These are phyloP conservation scores for Populus pruinosa DNA, from an alignment of 345 rosid species.

Conservation along the genomic window DNA sequence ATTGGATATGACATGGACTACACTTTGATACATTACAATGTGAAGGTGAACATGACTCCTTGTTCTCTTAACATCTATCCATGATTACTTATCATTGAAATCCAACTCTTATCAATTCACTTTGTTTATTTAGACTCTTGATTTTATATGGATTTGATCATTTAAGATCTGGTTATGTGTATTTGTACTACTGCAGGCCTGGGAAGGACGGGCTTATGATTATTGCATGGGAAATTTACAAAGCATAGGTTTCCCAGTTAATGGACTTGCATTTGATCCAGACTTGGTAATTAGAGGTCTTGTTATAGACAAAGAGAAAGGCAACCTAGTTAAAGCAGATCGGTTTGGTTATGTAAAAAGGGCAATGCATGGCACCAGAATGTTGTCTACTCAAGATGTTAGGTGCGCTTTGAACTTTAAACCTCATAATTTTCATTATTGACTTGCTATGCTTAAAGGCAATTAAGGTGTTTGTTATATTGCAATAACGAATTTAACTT, in stretches of 20 bases:
- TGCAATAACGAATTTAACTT: neutral
- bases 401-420: conserved; percentile 43
- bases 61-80: neutral
- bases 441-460: neutral
- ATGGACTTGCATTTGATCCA: conserved; percentile 85
- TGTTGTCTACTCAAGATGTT: conserved; percentile 83
- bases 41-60: conserved; percentile 48
- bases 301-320: conserved; percentile 92
- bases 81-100: neutral
- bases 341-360: conserved; percentile 91
- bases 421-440: conserved; percentile 8
- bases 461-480: neutral
- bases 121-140: neutral
- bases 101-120: neutral
- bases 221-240: conserved; percentile 87
- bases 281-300: conserved; percentile 95
- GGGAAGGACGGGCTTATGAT: conserved; percentile 99
- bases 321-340: conserved; percentile 95
- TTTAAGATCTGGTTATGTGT: conserved; percentile 4
- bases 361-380: conserved; percentile 90
- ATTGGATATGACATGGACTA: conserved; percentile 99
- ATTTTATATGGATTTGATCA: neutral
- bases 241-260: conserved; percentile 86
- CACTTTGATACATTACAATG: conserved; percentile 92
- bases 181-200: conserved; percentile 53